Evolutionary conservation across 2,329 filamentous ascomycete genomes (phyloP).

Genomic region (Alternaria metachromatica): DNA sequence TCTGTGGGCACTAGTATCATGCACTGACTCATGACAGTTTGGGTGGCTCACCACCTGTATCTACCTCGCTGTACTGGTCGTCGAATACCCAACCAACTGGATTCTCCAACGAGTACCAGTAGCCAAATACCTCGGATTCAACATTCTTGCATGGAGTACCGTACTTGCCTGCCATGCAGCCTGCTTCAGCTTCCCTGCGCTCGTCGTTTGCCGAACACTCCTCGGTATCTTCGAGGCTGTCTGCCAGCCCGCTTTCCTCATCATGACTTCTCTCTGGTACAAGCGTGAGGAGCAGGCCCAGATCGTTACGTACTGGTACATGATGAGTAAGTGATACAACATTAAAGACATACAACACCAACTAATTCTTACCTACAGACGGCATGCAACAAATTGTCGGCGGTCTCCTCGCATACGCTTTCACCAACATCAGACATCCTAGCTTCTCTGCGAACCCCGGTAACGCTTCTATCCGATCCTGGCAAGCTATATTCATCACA

Average conservation of each 20-base stretch:
- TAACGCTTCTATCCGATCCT: constrained; percentile 63
- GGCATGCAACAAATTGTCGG: constrained; percentile 75
- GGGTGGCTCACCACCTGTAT: constrained; percentile 77
- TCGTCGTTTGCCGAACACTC: constrained; percentile 68
- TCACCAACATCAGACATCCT: constrained; percentile 37
- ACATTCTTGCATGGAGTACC: constrained; percentile 69
- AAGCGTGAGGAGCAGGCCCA: constrained; percentile 70
- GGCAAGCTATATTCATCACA: constrained; percentile 72
- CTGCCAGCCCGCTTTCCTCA: constrained; percentile 71
- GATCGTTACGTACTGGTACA: constrained; percentile 73
- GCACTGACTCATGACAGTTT: constrained; percentile 55
- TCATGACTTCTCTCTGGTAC: constrained; percentile 75
- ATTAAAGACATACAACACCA: background rate
- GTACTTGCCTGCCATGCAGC: constrained; percentile 67
- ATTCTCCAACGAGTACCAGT: constrained; percentile 69
- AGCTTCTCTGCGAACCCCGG: constrained; percentile 19
- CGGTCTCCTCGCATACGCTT: constrained; percentile 67
- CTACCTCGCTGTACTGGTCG: constrained; percentile 72
- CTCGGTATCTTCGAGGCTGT: constrained; percentile 75
- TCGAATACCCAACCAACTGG: constrained; percentile 76
- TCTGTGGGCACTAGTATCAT: background rate
- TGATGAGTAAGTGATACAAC: constrained; percentile 63
- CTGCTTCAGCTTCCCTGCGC: constrained; percentile 64
- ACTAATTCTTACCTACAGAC: constrained; percentile 41
- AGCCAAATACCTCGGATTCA: constrained; percentile 70